Base-by-base conservation (phyloP, 208 protist species). In the Leishmania lainsoni region DNA sequence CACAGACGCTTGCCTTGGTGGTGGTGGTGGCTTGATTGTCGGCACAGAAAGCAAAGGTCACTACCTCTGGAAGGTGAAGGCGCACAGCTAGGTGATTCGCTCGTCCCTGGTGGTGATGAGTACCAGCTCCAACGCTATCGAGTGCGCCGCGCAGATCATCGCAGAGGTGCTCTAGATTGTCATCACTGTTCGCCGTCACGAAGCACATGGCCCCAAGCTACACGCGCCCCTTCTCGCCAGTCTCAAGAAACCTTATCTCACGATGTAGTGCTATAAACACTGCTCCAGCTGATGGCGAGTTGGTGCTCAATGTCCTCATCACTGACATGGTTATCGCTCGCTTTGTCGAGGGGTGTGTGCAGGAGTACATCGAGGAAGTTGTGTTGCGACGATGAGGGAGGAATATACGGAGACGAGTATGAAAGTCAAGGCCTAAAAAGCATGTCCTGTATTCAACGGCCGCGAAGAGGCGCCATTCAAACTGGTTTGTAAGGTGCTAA, bases 111-210 rank as follows among this genome's bases (percentile, higher is more conserved):
- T 78, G 45, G 81, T 89, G 58, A 85, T 89, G 81, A 81, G 65
- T 63, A 87, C 85, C n/a, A 87, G 83, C 76, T 86, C 83, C 81
- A 89, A 91, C 71, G 77, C 81, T 22, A 87, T 84, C 74, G 85
- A 91, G 83, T 83, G 87, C 79, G 86, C 86, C 0, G 78, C 85
- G 6, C 86, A 85, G 77, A 86, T 93, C 45, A 88, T 93, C 58
- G 70, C 83, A n/a, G n/a, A n/a, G n/a, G n/a, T n/a, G n/a, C n/a
- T n/a, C n/a, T n/a, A n/a, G n/a, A n/a, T n/a, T n/a, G n/a, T n/a
- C n/a, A n/a, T n/a, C n/a, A n/a, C n/a, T n/a, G n/a, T n/a, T n/a
- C n/a, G n/a, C n/a, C n/a, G n/a, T n/a, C n/a, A n/a, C n/a, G n/a
- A n/a, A n/a, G n/a, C n/a, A n/a, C n/a, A n/a, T n/a, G n/a, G n/a